phyloP scores from a whole-genome alignment of 768 basidiomycete genomes.

The Amanita phalloides region DNA sequence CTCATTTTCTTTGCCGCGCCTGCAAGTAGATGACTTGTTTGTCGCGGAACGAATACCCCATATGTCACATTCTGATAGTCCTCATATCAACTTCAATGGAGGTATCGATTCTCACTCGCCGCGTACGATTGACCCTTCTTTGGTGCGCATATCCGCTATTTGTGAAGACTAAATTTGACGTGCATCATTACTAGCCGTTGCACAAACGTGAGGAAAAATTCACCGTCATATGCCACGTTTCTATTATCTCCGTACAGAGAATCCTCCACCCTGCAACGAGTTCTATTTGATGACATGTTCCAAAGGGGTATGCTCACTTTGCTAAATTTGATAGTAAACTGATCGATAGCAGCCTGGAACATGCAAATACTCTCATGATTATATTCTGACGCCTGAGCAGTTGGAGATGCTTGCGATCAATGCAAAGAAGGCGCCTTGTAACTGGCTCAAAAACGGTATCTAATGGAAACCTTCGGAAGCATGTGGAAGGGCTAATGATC shows the following conservation, averaged over 20 bases:
- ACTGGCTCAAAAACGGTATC: slow-evolving; percentile 70
- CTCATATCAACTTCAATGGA: slow-evolving; percentile 1
- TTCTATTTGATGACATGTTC: slow-evolving; percentile 76
- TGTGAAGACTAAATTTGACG: slow-evolving; percentile 1
- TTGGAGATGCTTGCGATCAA: slow-evolving; percentile 59
- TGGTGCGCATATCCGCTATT: slow-evolving; percentile 30
- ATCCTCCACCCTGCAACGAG: slow-evolving; percentile 80
- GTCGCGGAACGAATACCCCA: slow-evolving; percentile 27
- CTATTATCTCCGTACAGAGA: slow-evolving; percentile 33
- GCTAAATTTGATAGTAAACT: neutral
- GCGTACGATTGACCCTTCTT: slow-evolving; percentile 47
- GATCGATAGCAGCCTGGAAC: slow-evolving; percentile 30
- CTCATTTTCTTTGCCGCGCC: slow-evolving; percentile 38
- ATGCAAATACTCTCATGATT: slow-evolving; percentile 83
- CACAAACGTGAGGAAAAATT: slow-evolving; percentile 55
- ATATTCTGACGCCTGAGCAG: slow-evolving; percentile 61
- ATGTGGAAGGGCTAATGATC: neutral
- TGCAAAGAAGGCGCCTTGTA: slow-evolving; percentile 81
- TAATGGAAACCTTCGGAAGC: neutral
- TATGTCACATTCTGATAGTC: slow-evolving; percentile 28
- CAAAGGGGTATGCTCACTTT: slow-evolving; percentile 44
- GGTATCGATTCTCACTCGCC: slow-evolving; percentile 52
- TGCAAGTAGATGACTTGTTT: slow-evolving; percentile 43
- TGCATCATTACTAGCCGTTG: slow-evolving; percentile 38
- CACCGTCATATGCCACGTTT: neutral